These are phyloP conservation scores for Lophiostoma macrostomum DNA, from an alignment of 495 filamentous ascomycete species.

Conservation along the genomic window DNA sequence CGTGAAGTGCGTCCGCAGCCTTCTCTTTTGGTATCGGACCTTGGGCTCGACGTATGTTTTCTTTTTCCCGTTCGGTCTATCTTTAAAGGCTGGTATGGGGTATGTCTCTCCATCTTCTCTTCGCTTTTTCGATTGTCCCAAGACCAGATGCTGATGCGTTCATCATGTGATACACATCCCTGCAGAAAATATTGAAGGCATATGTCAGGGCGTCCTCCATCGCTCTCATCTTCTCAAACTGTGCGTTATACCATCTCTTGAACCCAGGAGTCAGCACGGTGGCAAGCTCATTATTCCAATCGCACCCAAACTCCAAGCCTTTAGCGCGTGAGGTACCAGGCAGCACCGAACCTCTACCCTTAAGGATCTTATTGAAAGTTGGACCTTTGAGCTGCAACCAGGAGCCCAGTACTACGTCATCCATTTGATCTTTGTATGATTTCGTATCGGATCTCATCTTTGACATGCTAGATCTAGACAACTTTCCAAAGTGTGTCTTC, in stretches of 20 bases:
- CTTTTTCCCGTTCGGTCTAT: too few relatives aligned
- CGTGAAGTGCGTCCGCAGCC: too few relatives aligned
- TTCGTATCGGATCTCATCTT: neutral
- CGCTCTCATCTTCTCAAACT: neutral
- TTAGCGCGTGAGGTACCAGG: neutral
- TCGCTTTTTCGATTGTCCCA: too few relatives aligned
- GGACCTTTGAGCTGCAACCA: neutral
- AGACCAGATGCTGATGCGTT: too few relatives aligned
- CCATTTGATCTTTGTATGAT: neutral
- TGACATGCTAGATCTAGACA: neutral
- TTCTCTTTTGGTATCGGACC: too few relatives aligned
- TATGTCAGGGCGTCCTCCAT: neutral
- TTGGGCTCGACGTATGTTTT: too few relatives aligned
- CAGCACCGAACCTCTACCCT: neutral
- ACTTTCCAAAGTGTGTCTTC: neutral
- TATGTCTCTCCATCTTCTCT: too few relatives aligned
- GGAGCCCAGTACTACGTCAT: neutral
- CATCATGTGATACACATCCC: too few relatives aligned
- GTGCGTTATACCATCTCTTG: neutral
- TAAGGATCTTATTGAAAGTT: slow-evolving; percentile 13
- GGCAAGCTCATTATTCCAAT: slow-evolving; percentile 13
- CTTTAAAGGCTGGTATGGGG: too few relatives aligned
- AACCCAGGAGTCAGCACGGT: neutral
- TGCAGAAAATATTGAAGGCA: too few relatives aligned
- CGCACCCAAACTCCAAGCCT: slow-evolving; percentile 1